These are phyloP conservation scores for Thymus quinquecostatus DNA, from an alignment of 257 asterid genomes.

Conservation along the genomic window DNA sequence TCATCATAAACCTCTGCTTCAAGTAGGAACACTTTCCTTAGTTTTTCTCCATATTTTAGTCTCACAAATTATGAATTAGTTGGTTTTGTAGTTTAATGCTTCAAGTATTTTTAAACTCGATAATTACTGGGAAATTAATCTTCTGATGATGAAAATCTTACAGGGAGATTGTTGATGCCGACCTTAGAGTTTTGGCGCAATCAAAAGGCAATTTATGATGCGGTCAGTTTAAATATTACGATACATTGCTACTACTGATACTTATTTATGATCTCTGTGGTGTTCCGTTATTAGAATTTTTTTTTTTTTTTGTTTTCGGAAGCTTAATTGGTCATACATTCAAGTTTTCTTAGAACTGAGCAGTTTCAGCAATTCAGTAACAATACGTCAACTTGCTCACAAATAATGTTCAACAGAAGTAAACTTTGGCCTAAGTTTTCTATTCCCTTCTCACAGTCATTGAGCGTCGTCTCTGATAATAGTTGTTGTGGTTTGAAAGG, in stretches of 20 bases:
- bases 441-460: too few species aligned
- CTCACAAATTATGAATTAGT: not conserved
- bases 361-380: too few species aligned
- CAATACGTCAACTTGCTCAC: too few species aligned
- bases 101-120: too few species aligned
- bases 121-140: not conserved
- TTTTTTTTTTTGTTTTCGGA: conserved; percentile 1
- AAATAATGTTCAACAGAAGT: too few species aligned
- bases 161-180: conserved; percentile 79
- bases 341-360: not conserved
- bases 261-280: conserved; percentile 15
- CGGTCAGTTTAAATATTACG: conserved; percentile 42
- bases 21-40: not conserved
- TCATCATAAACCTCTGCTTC: not conserved
- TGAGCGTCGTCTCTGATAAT: too few species aligned
- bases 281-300: not conserved
- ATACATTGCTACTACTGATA: not conserved
- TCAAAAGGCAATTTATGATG: conserved; percentile 59
- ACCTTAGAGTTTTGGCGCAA: conserved; percentile 77
- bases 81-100: too few species aligned
- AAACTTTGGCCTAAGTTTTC: too few species aligned
- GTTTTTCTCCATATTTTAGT: conserved; percentile 1
- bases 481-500: too few species aligned
- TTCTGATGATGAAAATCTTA: conserved; percentile 22
- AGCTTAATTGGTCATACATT: not conserved